Evolutionary conservation across 768 basidiomycete species (phyloP), one percentile per base, ranked within the genome.

Genomic region (Lactifluus piperatus): DNA sequence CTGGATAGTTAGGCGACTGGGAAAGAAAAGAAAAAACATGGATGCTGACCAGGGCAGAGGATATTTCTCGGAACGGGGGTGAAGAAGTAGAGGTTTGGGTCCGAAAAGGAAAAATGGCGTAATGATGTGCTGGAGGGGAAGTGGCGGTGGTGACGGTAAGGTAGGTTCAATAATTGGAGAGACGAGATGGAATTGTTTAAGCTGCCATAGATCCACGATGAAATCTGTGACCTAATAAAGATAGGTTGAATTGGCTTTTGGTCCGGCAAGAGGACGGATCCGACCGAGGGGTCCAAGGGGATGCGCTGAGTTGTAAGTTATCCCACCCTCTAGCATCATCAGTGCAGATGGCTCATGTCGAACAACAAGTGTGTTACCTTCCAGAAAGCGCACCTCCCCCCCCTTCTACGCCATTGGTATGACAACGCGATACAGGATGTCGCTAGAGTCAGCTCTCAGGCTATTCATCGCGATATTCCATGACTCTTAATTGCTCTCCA

Each of bases 131-230:
- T 36, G 37, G 47, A 48, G 30, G 46, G n/a, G n/a, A n/a, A n/a
- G n/a, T n/a, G n/a, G n/a, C n/a, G 27, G 47, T 13, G n/a, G 49
- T 60, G 54, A 60, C 59, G 54, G 59, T 54, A 44, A 37, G 44
- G 52, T 55, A 43, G 54, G 52, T 60, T 60, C 58, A 55, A 55
- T 55, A 34, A 46, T 45, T 47, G 45, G 44, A 44, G 47, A 55
- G 58, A 45, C n/a, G 60, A 36, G 56, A 61, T 54, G 60, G 55
- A 61, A 61, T 51, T 61, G 60, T 51, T 60, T 61, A 61, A 61
- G 60, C 60, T 61, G 54, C 49, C 54, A 55, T 50, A 61, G 60
- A 61, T 61, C 60, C 55, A 50, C 58, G 58, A 60, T 60, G 58
- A 9, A 3, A 48, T 27, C 41, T 29, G 48, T 49, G 58, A 39